Conservation (phyloP, 768 basidiomycete genomes). For the Exsudoporus frostii region DNA sequence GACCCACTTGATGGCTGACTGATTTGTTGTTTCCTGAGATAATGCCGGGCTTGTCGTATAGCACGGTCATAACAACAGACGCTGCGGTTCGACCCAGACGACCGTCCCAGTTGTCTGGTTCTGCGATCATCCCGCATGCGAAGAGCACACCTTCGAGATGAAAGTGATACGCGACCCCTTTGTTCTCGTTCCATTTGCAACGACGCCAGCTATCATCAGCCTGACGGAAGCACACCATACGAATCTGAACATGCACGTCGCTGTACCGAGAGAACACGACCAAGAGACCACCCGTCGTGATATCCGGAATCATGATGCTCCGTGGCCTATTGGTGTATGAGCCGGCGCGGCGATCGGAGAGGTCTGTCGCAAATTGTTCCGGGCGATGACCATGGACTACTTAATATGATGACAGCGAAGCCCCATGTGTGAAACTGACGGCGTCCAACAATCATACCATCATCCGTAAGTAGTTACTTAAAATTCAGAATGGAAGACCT, state of each 20-base stretch:
- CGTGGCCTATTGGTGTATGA: conserved; percentile 34
- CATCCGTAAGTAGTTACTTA: no score
- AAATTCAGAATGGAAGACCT: no score
- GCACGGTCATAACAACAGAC: conserved; percentile 27
- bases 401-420: no score
- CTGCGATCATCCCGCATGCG: conserved; percentile 22
- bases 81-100: conserved; percentile 30
- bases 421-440: no score
- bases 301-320: conserved; percentile 29
- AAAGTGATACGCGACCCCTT: not conserved
- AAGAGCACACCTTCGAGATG: conserved; percentile 5
- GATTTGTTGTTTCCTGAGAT: conserved; percentile 2
- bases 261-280: conserved; percentile 21
- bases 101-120: conserved; percentile 30
- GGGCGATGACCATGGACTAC: no score
- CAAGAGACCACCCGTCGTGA: conserved; percentile 30
- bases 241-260: conserved; percentile 1
- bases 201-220: conserved; percentile 7
- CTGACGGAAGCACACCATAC: not conserved
- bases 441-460: no score
- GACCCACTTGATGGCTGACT: conserved; percentile 13
- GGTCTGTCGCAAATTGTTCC: conserved; percentile 35
- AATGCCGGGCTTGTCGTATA: conserved; percentile 21
- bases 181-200: conserved; percentile 9
- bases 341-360: conserved; percentile 36